Evolutionary conservation across 108 stramenopile species (phyloP).

Genomic region (Nitzschia putrida): DNA sequence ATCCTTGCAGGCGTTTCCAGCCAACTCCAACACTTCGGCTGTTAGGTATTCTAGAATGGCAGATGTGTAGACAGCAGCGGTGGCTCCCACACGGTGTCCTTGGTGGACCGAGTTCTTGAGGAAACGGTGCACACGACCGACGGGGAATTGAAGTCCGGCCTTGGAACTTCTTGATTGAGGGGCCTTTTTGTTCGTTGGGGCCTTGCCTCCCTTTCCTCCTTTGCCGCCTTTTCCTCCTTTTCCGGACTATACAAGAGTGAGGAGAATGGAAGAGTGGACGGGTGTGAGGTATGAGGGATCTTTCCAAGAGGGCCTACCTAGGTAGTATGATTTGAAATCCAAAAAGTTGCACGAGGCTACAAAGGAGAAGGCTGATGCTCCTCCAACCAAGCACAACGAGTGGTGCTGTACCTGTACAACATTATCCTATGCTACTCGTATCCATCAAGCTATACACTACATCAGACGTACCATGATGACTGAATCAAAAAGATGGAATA

Average conservation of each 20-base stretch:
- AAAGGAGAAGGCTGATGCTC: too few relatives aligned
- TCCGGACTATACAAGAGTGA: constrained; percentile 56
- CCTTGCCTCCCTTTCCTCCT: constrained; percentile 99
- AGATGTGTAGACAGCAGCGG: constrained; percentile 99
- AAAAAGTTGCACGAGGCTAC: too few relatives aligned
- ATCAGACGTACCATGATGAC: too few relatives aligned
- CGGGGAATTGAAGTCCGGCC: constrained; percentile 98
- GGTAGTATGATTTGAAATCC: too few relatives aligned
- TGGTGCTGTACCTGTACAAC: too few relatives aligned
- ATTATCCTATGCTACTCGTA: too few relatives aligned
- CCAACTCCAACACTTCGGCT: constrained; percentile 98
- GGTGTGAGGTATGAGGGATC: too few relatives aligned
- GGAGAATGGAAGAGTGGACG: neutral
- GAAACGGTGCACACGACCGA: constrained; percentile 99
- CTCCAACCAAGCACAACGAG: too few relatives aligned
- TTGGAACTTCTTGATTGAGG: constrained; percentile 97
- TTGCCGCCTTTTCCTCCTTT: constrained; percentile 99
- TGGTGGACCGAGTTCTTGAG: constrained; percentile 94
- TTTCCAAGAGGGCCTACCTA: too few relatives aligned
- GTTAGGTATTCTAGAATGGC: constrained; percentile 99
- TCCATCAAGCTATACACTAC: too few relatives aligned
- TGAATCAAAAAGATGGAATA: too few relatives aligned
- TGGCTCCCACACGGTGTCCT: constrained; percentile 96
- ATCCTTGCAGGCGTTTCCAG: constrained; percentile 99
- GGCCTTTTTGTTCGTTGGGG: constrained; percentile 97